Base-by-base conservation (phyloP, 2,329 filamentous ascomycete species). In the Setomelanomma holmii region DNA sequence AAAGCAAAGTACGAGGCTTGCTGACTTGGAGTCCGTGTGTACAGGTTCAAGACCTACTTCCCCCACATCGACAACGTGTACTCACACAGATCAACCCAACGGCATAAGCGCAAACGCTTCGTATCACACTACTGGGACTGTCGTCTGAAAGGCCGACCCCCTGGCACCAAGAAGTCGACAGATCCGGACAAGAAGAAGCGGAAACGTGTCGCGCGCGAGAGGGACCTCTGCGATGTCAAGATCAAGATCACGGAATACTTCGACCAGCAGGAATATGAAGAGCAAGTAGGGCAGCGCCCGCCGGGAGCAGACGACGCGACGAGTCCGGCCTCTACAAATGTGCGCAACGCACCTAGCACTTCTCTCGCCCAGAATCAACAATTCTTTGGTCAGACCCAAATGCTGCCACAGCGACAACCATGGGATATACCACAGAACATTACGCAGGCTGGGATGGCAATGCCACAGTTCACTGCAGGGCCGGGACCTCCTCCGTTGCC, bases 111-210 rank as follows among this genome's bases (percentile, higher is more conserved):
- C 65, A 91, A 90, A 64, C 87, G 88, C n/a, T 90, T 93, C 61
- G 82, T 91, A 48, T 91, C 89, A 1, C 89, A 92, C 74, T 93
- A 93, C 74, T 93, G 89, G 87, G 90, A 93, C 75, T 93, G 90
- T 67, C 84, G 90, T 27, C 82, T 93, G 67, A 93, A 93, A 75
- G 90, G 90, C 20, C 83, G 90, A 0, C 89, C 89, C 0, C 86
- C 89, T 0, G 90, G 90, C 23, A 93, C 89, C 4, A 87, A 88
- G 53, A 92, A 93, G 71, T 90, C 88, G 1, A 85, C 89, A 40
- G 89, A 93, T 63, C 89, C 90, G 0, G 87, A 86, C 70, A 92
- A 91, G 78, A 92, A 91, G 80, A 92, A 91, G 74, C 83, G 90
- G 33, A 92, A 91, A 75, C 86, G 90, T 21, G 86, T 83, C 30